Base-by-base conservation (phyloP, 257 asterid genomes). In the Osmanthus fragrans region DNA sequence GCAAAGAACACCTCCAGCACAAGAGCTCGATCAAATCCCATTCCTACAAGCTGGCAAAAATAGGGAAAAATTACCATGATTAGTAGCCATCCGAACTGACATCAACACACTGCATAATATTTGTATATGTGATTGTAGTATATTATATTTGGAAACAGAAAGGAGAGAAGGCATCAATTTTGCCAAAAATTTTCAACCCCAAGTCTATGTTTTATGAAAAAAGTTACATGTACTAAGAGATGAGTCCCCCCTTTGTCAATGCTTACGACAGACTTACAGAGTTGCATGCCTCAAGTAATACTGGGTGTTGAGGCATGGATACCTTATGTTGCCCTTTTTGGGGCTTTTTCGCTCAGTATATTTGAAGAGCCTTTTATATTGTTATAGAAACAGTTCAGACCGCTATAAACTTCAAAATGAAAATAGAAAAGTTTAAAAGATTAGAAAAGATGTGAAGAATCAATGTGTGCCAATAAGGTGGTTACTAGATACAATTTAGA, bases 1-100 rank as follows among this genome's bases (percentile, higher is more conserved):
- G 97, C 97, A 30, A 94, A 89, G 85, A 85, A 94, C 63, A 90
- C 97, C 76, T 89, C 87, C 72, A 94, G 81, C 27, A 94, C 98
- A 0, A 89, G 79, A 18, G 89, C 92, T 39, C 92, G 87, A 83
- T 90, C 94, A 37, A 94, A 94, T 18, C 98, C 98, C 98, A 94
- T 88, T 2, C 92, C 97, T 82, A 89, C 97, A 25, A 94, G 98
- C 98, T 94, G 90, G 54, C 72, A 74, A 60, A 30, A 58, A 70
- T 32, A 3, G 34, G 30, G 30, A 10, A 51, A 36, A 36, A 49
- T 60, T 32, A 60, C 33, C 68, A 60, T 23, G 68, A 8, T 21
- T 54, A 54, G 29, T 21, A 19, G 66, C 66, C 8, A 7, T 4
- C 7, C 0, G 3, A 23, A 63, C 12, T 25, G 33, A 27, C 36